Conservation (phyloP, 2,329 filamentous ascomycete genomes). For the Cladosporium sp. region DNA sequence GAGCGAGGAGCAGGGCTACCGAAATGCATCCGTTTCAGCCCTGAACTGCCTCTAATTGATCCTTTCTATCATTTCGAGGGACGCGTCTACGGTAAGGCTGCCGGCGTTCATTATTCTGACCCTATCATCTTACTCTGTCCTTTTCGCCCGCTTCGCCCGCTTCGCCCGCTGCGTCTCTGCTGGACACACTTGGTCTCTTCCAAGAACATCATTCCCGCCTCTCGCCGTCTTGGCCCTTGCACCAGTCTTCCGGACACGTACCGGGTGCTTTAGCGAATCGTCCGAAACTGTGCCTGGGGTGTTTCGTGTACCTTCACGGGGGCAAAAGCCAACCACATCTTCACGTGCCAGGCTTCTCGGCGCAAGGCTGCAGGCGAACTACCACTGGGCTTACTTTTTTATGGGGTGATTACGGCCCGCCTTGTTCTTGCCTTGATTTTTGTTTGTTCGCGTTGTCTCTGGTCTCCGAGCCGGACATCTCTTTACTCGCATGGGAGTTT, state of each 20-base stretch:
- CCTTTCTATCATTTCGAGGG: not conserved
- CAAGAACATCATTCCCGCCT: not conserved
- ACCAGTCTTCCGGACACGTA: not conserved
- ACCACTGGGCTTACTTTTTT: not conserved
- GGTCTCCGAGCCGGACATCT: not conserved
- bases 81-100: conserved; percentile 4
- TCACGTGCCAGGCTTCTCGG: not conserved
- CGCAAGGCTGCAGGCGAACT: not conserved
- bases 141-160: not conserved
- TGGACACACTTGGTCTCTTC: not conserved
- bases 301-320: not conserved
- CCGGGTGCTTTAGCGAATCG: not conserved
- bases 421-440: not conserved
- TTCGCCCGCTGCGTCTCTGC: not conserved
- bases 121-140: not conserved
- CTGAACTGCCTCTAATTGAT: not conserved
- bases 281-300: not conserved
- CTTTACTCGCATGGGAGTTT: conserved; percentile 8
- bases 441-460: not conserved
- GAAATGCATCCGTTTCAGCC: not conserved
- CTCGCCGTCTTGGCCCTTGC: conserved; percentile 9
- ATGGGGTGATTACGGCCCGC: conserved; percentile 3
- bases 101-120: not conserved
- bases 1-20: not conserved
- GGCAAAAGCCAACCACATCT: not conserved